Percentiles rank a stretch among this genome's conserved stretches.
These are phyloP conservation scores for Metschnikowia kofuensis DNA, from an alignment of 805 yeast genomes.

Conservation along the genomic window DNA sequence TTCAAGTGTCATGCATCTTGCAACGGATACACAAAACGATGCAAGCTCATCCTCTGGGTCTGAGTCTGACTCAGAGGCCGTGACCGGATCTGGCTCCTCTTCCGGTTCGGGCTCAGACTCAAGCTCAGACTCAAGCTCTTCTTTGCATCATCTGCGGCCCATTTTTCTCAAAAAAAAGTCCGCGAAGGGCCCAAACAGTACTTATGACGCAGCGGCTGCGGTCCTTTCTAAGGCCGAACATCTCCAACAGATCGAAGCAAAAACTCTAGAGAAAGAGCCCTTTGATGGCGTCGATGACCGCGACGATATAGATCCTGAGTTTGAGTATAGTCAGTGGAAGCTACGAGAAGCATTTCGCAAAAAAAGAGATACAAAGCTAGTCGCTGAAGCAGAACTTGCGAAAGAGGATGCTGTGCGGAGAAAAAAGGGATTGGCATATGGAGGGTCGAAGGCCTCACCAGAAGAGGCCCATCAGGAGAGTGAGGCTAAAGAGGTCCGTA, in stretches of 20 bases:
- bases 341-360: slow-evolving; percentile 37
- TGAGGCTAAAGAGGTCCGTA: slow-evolving; percentile 11
- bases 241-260: slow-evolving; percentile 9
- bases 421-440: background rate
- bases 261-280: slow-evolving; percentile 11
- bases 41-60: background rate
- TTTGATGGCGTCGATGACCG: slow-evolving; percentile 52
- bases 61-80: background rate
- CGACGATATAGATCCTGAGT: slow-evolving; percentile 53
- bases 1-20: background rate
- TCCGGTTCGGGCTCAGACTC: slow-evolving; percentile 5
- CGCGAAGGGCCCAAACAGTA: background rate
- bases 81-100: background rate
- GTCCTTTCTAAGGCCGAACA: slow-evolving; percentile 15
- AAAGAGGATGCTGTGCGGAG: slow-evolving; percentile 29
- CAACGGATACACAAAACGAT: background rate
- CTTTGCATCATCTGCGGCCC: slow-evolving; percentile 10
- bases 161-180: slow-evolving; percentile 12
- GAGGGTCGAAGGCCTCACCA: too few species aligned
- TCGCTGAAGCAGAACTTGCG: slow-evolving; percentile 30
- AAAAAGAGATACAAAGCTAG: slow-evolving; percentile 33
- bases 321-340: slow-evolving; percentile 42
- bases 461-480: background rate
- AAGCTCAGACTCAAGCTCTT: slow-evolving; percentile 2
- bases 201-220: background rate